Percentiles rank a stretch among this genome's conserved stretches.
Evolutionary conservation across 1,284 basidiomycete genomes (phyloP).

Genomic region (Cutaneotrichosporon arboriforme): DNA sequence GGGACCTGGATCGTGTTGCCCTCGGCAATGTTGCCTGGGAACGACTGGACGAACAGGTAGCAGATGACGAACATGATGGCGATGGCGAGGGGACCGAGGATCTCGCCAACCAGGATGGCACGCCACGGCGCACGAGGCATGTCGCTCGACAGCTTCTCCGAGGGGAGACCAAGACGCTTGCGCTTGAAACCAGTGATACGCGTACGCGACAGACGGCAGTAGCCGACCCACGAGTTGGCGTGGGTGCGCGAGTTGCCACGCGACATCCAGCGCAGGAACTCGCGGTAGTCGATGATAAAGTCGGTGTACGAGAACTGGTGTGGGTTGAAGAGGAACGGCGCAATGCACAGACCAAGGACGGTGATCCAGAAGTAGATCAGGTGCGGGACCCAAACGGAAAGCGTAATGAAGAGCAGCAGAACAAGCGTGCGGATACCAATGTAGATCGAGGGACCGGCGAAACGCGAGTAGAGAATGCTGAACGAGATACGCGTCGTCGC

Average conservation of each 20-base stretch:
- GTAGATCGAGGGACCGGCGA: slow-evolving; percentile 94
- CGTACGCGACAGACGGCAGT: slow-evolving; percentile 87
- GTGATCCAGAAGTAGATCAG: slow-evolving; percentile 95
- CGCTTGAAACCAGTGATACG: slow-evolving; percentile 97
- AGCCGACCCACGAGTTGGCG: slow-evolving; percentile 95
- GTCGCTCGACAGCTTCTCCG: slow-evolving; percentile 88
- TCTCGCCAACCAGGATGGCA: slow-evolving; percentile 78
- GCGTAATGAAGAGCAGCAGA: slow-evolving; percentile 82
- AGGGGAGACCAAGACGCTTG: slow-evolving; percentile 87
- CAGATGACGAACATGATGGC: slow-evolving; percentile 78
- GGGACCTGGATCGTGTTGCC: slow-evolving; percentile 52
- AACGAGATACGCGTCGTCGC: slow-evolving; percentile 90
- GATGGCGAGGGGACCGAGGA: slow-evolving; percentile 76
- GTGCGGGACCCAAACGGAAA: slow-evolving; percentile 82
- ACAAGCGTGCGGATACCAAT: slow-evolving; percentile 85
- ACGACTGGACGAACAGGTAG: slow-evolving; percentile 66
- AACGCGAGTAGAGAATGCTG: slow-evolving; percentile 88
- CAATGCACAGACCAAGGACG: slow-evolving; percentile 75
- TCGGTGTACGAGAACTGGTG: slow-evolving; percentile 93
- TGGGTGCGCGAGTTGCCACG: slow-evolving; percentile 94
- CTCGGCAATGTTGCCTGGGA: slow-evolving; percentile 52
- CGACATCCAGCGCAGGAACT: slow-evolving; percentile 96
- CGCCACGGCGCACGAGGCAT: slow-evolving; percentile 85
- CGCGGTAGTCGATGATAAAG: slow-evolving; percentile 93
- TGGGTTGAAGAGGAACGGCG: slow-evolving; percentile 94